Evolutionary conservation across 805 yeast species (phyloP), one percentile per base, ranked within the genome.

Genomic region (Saturnispora ahearnii): DNA sequence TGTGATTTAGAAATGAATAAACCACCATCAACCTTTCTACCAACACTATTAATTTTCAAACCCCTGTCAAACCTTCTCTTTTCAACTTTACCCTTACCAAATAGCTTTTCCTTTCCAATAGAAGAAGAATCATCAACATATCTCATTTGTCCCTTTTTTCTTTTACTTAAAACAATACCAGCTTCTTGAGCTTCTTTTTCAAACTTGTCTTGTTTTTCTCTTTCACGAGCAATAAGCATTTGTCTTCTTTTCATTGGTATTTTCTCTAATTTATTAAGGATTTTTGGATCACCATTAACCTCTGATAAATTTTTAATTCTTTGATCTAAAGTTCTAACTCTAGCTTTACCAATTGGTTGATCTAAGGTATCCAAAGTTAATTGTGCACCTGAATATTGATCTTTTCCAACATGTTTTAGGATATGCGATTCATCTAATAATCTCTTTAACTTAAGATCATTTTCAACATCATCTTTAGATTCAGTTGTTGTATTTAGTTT

Each of bases 211-310:
- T 74, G 66, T 43, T 82, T 76, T 42, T 81, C 74, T 33, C 72
- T 67, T 41, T 48, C 46, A n/a, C 43, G 24, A 26, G 28, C 24
- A 26, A 87, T 70, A 82, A 90, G 84, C 2, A 96, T 96, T 61
- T 85, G 86, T 50, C 97, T 76, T 72, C 88, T 79, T 18, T 77
- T 64, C 89, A 93, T 90, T 21, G 98, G 96, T 79, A 88, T 87
- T 46, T 81, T 85, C 56, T 86, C 93, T 33, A 83, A 64, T 48
- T 69, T 77, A 57, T 58, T 61, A 34, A 67, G 67, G 28, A 61
- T 63, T 29, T 62, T 64, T 21, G 31, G 15, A 37, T 50, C 51
- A 13, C 74, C 83, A 52, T 75, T 73, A 0, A 70, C 61, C 6
- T 70, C 57, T 0, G 87, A 73, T 2, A 79, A 53, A 10, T 69